Evolutionary conservation across 176 grass and related monocot species (phyloP).

Genomic region (Zoysia pacifica): DNA sequence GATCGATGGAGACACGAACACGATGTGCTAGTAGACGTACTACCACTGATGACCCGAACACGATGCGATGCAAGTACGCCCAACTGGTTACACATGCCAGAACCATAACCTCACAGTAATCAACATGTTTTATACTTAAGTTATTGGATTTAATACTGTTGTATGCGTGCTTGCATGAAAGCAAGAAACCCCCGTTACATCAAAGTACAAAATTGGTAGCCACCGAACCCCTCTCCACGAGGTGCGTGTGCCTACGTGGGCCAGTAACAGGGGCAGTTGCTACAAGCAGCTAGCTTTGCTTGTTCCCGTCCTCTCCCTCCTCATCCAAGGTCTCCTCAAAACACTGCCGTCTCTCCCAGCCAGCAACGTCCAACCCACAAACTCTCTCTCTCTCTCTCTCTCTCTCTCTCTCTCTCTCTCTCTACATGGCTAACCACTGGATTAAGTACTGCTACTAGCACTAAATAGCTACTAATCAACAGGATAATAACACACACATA

Average conservation of each 20-base stretch:
- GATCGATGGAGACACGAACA: neutral
- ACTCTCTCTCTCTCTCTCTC: too few species aligned
- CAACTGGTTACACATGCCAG: neutral
- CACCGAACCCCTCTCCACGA: neutral
- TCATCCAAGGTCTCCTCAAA: constrained; percentile 30
- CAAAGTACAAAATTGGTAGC: constrained; percentile 64
- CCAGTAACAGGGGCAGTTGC: constrained; percentile 39
- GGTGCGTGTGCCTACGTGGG: constrained; percentile 35
- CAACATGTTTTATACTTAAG: neutral
- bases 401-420: too few species aligned
- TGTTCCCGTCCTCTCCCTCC: neutral
- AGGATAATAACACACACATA: constrained; percentile 23
- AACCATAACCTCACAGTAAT: neutral
- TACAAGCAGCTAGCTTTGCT: constrained; percentile 4
- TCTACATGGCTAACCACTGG: constrained; percentile 26
- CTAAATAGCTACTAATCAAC: constrained; percentile 23
- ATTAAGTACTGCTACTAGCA: constrained; percentile 23
- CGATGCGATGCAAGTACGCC: neutral
- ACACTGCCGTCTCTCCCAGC: constrained; percentile 3
- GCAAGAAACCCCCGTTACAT: constrained; percentile 41
- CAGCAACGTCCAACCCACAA: too few species aligned
- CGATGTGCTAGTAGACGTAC: neutral
- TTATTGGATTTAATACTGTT: constrained; percentile 6
- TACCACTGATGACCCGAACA: neutral
- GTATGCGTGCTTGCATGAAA: constrained; percentile 8